These are phyloP conservation scores for Mycena maculata DNA, from an alignment of 768 basidiomycete species.

Conservation along the genomic window DNA sequence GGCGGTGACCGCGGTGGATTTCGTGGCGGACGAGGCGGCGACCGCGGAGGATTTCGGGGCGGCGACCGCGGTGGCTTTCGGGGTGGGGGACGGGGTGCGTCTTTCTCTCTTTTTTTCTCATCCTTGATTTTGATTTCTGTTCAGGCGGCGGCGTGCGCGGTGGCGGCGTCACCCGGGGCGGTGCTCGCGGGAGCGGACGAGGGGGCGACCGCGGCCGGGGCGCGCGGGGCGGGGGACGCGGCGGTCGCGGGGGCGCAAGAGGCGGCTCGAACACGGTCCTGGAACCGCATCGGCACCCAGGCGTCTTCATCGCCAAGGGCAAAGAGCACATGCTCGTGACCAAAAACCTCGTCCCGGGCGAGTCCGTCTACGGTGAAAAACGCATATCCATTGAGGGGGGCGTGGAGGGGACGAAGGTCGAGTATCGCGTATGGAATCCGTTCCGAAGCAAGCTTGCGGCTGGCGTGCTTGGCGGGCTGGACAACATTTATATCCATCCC, in stretches of 20 bases:
- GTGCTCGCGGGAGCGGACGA: constrained; percentile 55
- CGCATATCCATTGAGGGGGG: constrained; percentile 87
- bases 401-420: constrained; percentile 85
- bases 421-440: constrained; percentile 99
- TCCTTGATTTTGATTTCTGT: constrained; percentile 13
- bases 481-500: constrained; percentile 91
- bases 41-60: constrained; percentile 48
- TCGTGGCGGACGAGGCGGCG: constrained; percentile 46
- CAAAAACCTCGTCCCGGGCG: constrained; percentile 97
- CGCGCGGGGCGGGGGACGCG: constrained; percentile 64
- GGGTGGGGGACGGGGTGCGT: constrained; percentile 47
- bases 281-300: constrained; percentile 94
- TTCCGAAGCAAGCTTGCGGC: constrained; percentile 98
- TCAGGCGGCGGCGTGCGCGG: constrained; percentile 47
- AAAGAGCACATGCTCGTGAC: constrained; percentile 98
- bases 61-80: constrained; percentile 49
- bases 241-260: constrained; percentile 75
- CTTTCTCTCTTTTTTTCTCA: constrained; percentile 25
- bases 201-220: constrained; percentile 59
- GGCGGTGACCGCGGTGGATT: constrained; percentile 55
- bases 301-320: constrained; percentile 96
- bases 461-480: constrained; percentile 95
- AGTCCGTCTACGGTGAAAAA: constrained; percentile 99
- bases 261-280: constrained; percentile 92
- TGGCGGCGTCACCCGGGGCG: constrained; percentile 53